Conservation (phyloP, 2,329 filamentous ascomycete genomes). For the Phialophora macrospora region DNA sequence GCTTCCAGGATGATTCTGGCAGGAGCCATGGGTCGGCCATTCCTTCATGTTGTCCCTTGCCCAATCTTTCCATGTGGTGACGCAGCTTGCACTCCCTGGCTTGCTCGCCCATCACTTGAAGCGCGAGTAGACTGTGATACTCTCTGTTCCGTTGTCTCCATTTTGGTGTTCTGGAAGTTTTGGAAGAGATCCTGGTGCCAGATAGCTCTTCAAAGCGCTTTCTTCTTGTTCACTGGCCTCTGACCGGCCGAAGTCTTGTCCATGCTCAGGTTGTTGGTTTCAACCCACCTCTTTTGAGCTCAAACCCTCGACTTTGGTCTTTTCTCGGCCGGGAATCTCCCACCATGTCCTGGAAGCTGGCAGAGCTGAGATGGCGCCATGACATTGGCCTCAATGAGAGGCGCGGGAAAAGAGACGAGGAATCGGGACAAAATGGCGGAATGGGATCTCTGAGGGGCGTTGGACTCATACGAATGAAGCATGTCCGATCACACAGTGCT, state of each 20-base stretch:
- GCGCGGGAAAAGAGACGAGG: constrained; percentile 13
- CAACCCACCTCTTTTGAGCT: neutral
- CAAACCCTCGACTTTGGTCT: neutral
- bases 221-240: neutral
- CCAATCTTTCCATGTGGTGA: neutral
- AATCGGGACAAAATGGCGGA: neutral
- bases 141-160: neutral
- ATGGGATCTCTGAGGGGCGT: neutral
- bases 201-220: neutral
- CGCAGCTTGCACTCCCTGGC: neutral
- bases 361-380: constrained; percentile 35
- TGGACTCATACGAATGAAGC: neutral
- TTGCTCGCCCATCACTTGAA: neutral
- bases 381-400: constrained; percentile 30
- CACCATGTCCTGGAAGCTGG: constrained; percentile 35
- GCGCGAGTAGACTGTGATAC: neutral
- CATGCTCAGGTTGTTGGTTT: neutral
- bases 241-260: neutral
- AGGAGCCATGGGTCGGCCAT: neutral
- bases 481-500: constrained; percentile 13
- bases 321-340: neutral
- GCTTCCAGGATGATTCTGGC: neutral
- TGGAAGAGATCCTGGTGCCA: neutral
- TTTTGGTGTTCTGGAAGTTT: neutral
- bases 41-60: neutral